phyloP scores from a whole-genome alignment of 306 rosid genomes.

The Trifolium repens region DNA sequence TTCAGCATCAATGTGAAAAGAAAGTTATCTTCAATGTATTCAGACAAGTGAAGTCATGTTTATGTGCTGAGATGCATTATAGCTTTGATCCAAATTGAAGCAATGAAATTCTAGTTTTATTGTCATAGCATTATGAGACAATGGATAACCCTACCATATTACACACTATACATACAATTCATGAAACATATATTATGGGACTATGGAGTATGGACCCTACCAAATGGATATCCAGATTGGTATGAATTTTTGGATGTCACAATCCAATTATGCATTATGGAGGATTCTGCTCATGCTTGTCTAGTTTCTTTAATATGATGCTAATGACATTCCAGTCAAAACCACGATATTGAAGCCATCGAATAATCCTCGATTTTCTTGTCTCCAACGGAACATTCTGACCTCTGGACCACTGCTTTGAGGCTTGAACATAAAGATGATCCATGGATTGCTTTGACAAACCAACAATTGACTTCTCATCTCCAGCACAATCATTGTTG shows the following conservation, averaged over 20 bases:
- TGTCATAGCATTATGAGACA: constrained; percentile 46
- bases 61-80: constrained; percentile 22
- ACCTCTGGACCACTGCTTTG: constrained; percentile 83
- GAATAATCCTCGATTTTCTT: constrained; percentile 71
- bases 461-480: constrained; percentile 45
- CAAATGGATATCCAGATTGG: constrained; percentile 44
- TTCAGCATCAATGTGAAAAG: constrained; percentile 29
- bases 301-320: constrained; percentile 64
- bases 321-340: constrained; percentile 74
- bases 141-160: constrained; percentile 48
- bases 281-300: constrained; percentile 52
- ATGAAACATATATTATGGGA: constrained; percentile 16
- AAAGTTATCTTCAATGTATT: constrained; percentile 37
- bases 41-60: constrained; percentile 38
- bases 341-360: constrained; percentile 89
- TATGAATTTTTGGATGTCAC: constrained; percentile 21
- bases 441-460: constrained; percentile 61
- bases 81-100: constrained; percentile 34
- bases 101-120: constrained; percentile 41
- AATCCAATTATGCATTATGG: constrained; percentile 47
- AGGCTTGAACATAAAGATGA: constrained; percentile 71
- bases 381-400: constrained; percentile 63
- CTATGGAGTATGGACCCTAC: constrained; percentile 54
- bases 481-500: constrained; percentile 46
- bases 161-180: constrained; percentile 22